These are phyloP conservation scores for Rubia tinctorum DNA, from an alignment of 305 asterid species.

Conservation along the genomic window DNA sequence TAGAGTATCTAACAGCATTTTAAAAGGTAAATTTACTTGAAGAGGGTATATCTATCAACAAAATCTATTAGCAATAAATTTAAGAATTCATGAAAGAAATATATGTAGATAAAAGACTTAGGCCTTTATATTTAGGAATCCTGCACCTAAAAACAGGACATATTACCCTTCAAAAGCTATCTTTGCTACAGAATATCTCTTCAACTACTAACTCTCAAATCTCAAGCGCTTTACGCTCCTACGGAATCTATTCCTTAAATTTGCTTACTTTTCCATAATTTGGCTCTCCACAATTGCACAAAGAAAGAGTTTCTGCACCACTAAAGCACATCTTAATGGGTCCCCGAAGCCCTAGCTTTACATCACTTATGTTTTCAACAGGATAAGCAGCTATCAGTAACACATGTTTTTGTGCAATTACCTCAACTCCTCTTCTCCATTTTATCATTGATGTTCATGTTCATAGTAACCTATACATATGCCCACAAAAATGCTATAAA, in stretches of 20 bases:
- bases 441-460: background rate
- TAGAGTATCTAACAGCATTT: background rate
- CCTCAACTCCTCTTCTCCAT: no score
- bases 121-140: constrained; percentile 23
- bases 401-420: background rate
- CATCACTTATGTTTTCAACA: constrained; percentile 9
- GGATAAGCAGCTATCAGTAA: constrained; percentile 7
- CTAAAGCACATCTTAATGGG: constrained; percentile 28
- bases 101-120: constrained; percentile 11
- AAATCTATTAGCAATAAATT: no score
- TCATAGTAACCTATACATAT: background rate
- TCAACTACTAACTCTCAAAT: constrained; percentile 26
- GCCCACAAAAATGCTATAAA: background rate
- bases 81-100: background rate
- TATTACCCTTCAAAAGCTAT: constrained; percentile 23
- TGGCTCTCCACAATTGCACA: constrained; percentile 36
- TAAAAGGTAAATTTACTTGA: background rate
- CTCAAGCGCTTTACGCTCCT: constrained; percentile 28
- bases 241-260: constrained; percentile 36
- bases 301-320: constrained; percentile 29
- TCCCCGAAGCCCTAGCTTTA: constrained; percentile 19
- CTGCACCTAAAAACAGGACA: constrained; percentile 22
- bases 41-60: background rate
- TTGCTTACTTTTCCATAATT: constrained; percentile 31
- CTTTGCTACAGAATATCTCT: constrained; percentile 29